Percentiles rank a stretch among this genome's conserved stretches.
Conservation (phyloP, 1,284 basidiomycete species). For the Tremellales sp. region DNA sequence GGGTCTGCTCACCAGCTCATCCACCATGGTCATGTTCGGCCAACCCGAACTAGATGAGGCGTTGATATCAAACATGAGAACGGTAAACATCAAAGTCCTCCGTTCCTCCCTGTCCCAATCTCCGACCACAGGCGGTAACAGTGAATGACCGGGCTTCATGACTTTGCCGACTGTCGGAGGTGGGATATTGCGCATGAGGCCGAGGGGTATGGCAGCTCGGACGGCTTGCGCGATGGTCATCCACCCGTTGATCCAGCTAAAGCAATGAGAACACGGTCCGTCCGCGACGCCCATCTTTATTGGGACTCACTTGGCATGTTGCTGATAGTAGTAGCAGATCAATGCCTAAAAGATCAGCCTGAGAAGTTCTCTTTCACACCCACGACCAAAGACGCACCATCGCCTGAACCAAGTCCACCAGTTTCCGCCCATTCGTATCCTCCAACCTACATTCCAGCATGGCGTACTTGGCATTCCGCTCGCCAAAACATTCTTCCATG, state of each 20-base stretch:
- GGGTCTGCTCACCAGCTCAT: slow-evolving; percentile 33
- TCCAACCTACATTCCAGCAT: slow-evolving; percentile 17
- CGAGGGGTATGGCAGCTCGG: slow-evolving; percentile 27
- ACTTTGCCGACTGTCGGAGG: background rate
- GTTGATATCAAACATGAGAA: slow-evolving; percentile 18
- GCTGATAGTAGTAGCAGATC: slow-evolving; percentile 23
- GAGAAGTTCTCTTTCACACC: background rate
- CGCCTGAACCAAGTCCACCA: slow-evolving; percentile 33
- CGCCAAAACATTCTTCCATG: slow-evolving; percentile 23
- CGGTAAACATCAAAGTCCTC: slow-evolving; percentile 21
- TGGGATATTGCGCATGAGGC: slow-evolving; percentile 20
- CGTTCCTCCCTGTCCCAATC: slow-evolving; percentile 39
- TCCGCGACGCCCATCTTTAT: background rate
- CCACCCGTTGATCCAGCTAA: slow-evolving; percentile 41
- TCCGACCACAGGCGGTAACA: background rate
- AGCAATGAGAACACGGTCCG: background rate
- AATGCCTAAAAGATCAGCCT: too few relatives aligned
- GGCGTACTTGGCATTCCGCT: slow-evolving; percentile 25
- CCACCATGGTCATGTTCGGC: slow-evolving; percentile 21
- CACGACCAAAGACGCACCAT: slow-evolving; percentile 11
- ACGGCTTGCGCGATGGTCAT: slow-evolving; percentile 18
- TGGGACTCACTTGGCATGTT: slow-evolving; percentile 16
- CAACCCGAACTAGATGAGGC: slow-evolving; percentile 30
- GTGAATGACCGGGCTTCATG: background rate
- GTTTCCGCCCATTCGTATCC: slow-evolving; percentile 13